A percentile compares a stretch with the other conserved stretches of the same genome.
phyloP scores from a whole-genome alignment of 1,284 basidiomycete genomes.

The Ganoderma sp. region DNA sequence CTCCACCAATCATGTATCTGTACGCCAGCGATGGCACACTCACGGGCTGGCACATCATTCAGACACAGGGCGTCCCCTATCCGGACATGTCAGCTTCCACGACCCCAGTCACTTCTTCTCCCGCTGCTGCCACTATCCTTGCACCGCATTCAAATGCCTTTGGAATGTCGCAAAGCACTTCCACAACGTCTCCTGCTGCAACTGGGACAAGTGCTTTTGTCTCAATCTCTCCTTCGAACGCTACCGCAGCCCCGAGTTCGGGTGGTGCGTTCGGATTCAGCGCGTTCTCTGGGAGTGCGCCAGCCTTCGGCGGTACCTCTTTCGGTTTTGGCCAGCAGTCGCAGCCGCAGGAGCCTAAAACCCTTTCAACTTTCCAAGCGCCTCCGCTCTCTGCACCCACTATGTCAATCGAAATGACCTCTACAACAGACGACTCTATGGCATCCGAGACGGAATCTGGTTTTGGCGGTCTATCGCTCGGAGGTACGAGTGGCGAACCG shows the following conservation, averaged over 20 bases:
- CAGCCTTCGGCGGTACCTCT: conserved; percentile 33
- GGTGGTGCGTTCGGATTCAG: conserved; percentile 24
- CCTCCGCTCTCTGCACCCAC: conserved; percentile 27
- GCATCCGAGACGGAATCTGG: conserved; percentile 31
- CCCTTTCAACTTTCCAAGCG: conserved; percentile 26
- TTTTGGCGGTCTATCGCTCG: conserved; percentile 47
- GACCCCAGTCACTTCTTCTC: conserved; percentile 29
- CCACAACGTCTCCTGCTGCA: conserved; percentile 13
- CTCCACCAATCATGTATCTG: conserved; percentile 75
- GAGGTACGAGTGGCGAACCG: conserved; percentile 34
- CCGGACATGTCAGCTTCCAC: conserved; percentile 53
- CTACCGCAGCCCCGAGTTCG: conserved; percentile 2
- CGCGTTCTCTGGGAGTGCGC: conserved; percentile 34
- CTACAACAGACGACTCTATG: conserved; percentile 41
- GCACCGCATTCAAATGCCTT: conserved; percentile 3
- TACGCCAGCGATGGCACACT: conserved; percentile 85
- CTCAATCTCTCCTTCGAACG: conserved; percentile 6
- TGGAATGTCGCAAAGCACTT: conserved; percentile 12
- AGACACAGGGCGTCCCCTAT: conserved; percentile 57
- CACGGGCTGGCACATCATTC: conserved; percentile 76
- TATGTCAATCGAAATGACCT: conserved; percentile 47
- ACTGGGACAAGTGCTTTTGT: conserved; percentile 21
- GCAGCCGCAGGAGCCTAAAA: conserved; percentile 22
- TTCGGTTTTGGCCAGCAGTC: conserved; percentile 24
- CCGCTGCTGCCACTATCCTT: conserved; percentile 8